Evolutionary conservation across 1,284 basidiomycete species (phyloP).

Genomic region (Bjerkandera adusta): DNA sequence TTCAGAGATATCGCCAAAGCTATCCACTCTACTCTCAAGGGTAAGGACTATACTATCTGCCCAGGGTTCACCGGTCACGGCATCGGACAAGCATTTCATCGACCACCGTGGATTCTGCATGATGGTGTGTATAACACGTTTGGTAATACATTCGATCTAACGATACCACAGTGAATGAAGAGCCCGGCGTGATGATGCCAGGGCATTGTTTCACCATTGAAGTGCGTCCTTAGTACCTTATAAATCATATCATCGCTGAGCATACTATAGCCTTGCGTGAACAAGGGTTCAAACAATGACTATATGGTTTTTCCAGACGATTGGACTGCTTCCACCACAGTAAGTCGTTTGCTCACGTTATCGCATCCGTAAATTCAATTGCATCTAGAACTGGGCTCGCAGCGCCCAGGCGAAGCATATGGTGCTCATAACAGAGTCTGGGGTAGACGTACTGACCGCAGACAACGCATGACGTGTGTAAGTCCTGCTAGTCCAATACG

Average conservation of each 20-base stretch:
- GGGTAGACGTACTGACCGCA: slow-evolving; percentile 62
- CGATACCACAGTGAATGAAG: slow-evolving; percentile 63
- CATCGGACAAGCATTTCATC: slow-evolving; percentile 83
- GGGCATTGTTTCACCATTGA: slow-evolving; percentile 92
- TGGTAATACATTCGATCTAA: slow-evolving; percentile 7
- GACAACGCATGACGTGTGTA: neutral
- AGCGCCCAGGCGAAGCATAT: slow-evolving; percentile 88
- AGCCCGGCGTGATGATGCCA: slow-evolving; percentile 74
- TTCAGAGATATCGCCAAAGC: slow-evolving; percentile 76
- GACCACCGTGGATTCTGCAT: slow-evolving; percentile 84
- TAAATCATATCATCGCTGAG: neutral
- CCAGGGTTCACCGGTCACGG: slow-evolving; percentile 83
- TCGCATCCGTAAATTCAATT: slow-evolving; percentile 20
- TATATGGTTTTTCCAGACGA: slow-evolving; percentile 84
- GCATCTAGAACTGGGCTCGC: slow-evolving; percentile 64
- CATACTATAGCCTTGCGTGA: slow-evolving; percentile 60
- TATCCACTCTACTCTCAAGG: slow-evolving; percentile 58
- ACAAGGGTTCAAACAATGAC: slow-evolving; percentile 67
- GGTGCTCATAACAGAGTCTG: slow-evolving; percentile 76
- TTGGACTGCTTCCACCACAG: slow-evolving; percentile 86
- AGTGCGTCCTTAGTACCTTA: slow-evolving; percentile 35
- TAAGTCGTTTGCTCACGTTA: slow-evolving; percentile 28
- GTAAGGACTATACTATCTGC: slow-evolving; percentile 60
- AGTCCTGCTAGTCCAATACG: neutral
- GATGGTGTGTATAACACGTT: slow-evolving; percentile 37